Base-by-base conservation (phyloP, 2,329 filamentous ascomycete species). In the Sporothrix schenckii region DNA sequence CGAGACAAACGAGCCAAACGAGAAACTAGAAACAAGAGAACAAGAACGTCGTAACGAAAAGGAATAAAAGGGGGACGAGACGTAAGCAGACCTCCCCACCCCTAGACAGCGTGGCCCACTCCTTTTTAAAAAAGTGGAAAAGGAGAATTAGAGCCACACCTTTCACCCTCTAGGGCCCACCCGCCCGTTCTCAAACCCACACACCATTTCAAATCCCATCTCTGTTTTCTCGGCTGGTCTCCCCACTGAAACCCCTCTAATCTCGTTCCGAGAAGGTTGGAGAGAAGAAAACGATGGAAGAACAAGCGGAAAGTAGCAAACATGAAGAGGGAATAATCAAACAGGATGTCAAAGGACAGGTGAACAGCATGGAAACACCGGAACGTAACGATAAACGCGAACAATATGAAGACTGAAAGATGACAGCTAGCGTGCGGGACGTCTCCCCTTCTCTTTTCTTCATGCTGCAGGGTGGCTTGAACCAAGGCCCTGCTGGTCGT, bases 161-260 rank as follows among this genome's bases (percentile, higher is more conserved):
- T 16, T 24, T 4, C 49, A 60, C 21, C 41, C 56, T 68, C 49
- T 19, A 49, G 41, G 14, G 21, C 27, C 24, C 44, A 50, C 30
- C 16, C 14, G 34, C 19, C 50, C 49, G 30, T 63, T 30, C 34
- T 69, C 68, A 53, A 69, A 65, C 34, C 68, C 68, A 69, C 68
- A 69, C 68, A 65, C 54, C 68, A 69, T 49, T 21, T 41, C 27
- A 30, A 66, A 47, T 52, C 50, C 30, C 19, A 19, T 56, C 52
- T 34, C 52, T 21, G 34, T 53, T 41, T 50, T 30, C 24, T 66
- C 52, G 39, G 41, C 50, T 56, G 34, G 52, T 41, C 60, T 66
- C 69, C n/a, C 65, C 69, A 68, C 65, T 49, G 24, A 19, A 34
- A 24, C 69, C 66, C 69, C 66, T 71, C 69, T 34, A 54, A 71